phyloP scores from a whole-genome alignment of 805 yeast species.

The Torulaspora gathmanii region DNA sequence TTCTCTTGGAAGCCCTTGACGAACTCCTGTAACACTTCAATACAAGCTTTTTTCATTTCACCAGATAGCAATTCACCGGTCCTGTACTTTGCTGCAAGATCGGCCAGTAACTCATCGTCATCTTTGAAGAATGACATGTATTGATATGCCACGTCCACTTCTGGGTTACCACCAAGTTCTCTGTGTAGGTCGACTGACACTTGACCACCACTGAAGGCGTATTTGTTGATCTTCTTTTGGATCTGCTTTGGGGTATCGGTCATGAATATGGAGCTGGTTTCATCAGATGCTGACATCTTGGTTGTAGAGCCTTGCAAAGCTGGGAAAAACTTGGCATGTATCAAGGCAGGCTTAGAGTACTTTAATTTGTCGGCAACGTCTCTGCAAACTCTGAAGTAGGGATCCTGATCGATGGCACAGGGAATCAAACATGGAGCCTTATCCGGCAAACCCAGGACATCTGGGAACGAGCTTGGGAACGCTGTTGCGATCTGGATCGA shows the following conservation, averaged over 20 bases:
- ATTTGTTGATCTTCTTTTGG: slow-evolving; percentile 89
- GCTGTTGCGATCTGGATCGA: slow-evolving; percentile 95
- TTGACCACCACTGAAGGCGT: slow-evolving; percentile 94
- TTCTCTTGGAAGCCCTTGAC: slow-evolving; percentile 78
- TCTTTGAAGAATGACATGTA: slow-evolving; percentile 84
- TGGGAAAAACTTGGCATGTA: slow-evolving; percentile 96
- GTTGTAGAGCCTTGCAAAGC: slow-evolving; percentile 95
- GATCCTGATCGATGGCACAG: slow-evolving; percentile 99
- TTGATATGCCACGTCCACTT: slow-evolving; percentile 92
- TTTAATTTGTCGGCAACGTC: slow-evolving; percentile 94
- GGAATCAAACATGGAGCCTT: slow-evolving; percentile 97
- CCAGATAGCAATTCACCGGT: slow-evolving; percentile 84
- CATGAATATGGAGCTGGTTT: slow-evolving; percentile 87
- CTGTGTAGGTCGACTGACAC: slow-evolving; percentile 87
- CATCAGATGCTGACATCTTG: slow-evolving; percentile 94
- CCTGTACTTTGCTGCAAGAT: slow-evolving; percentile 60
- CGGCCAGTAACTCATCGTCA: slow-evolving; percentile 74
- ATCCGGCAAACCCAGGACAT: slow-evolving; percentile 74
- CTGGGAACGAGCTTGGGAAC: slow-evolving; percentile 94
- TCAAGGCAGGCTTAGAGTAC: slow-evolving; percentile 83
- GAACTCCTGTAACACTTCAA: slow-evolving; percentile 70
- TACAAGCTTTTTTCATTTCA: slow-evolving; percentile 86
- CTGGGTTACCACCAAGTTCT: slow-evolving; percentile 86
- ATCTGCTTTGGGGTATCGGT: slow-evolving; percentile 90
- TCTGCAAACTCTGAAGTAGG: slow-evolving; percentile 94